Percentiles rank a stretch among this genome's conserved stretches.
Evolutionary conservation across 257 asterid genomes (phyloP).

Genomic region (Nicotiana benthamiana): DNA sequence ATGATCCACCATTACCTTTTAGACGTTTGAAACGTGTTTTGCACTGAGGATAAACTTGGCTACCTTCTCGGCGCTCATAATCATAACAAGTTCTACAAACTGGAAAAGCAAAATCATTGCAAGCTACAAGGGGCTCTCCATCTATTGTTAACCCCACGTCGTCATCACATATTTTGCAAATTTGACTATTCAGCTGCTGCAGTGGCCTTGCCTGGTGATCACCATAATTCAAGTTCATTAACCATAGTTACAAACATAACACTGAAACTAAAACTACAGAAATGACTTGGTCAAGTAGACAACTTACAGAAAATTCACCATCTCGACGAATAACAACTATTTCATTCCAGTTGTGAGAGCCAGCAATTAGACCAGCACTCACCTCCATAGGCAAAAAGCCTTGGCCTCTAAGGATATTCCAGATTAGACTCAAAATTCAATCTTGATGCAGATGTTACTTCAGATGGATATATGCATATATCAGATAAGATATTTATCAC

Average conservation of each 20-base stretch:
- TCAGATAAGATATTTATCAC: not conserved
- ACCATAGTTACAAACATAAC: not conserved
- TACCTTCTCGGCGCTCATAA: constrained; percentile 30
- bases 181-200: constrained; percentile 8
- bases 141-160: constrained; percentile 21
- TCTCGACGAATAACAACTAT: constrained; percentile 14
- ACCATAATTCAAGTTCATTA: not conserved
- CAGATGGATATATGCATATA: not conserved
- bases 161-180: constrained; percentile 27
- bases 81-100: constrained; percentile 33
- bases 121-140: constrained; percentile 29
- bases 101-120: constrained; percentile 35
- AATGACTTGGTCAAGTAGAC: not conserved
- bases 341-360: constrained; percentile 16
- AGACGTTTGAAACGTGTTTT: constrained; percentile 30
- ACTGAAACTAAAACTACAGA: not conserved
- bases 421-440: not conserved
- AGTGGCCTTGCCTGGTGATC: constrained; percentile 3
- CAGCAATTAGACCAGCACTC: constrained; percentile 10
- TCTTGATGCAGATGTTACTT: not conserved
- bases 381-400: not conserved
- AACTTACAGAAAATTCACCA: constrained; percentile 13
- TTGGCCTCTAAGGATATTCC: not conserved
- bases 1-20: constrained; percentile 9
- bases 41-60: constrained; percentile 33